A percentile compares a stretch with the other conserved stretches of the same genome.
These are phyloP conservation scores for Yamadazyma pseudoaaseri DNA, from an alignment of 1,139 yeast genomes.

Conservation along the genomic window DNA sequence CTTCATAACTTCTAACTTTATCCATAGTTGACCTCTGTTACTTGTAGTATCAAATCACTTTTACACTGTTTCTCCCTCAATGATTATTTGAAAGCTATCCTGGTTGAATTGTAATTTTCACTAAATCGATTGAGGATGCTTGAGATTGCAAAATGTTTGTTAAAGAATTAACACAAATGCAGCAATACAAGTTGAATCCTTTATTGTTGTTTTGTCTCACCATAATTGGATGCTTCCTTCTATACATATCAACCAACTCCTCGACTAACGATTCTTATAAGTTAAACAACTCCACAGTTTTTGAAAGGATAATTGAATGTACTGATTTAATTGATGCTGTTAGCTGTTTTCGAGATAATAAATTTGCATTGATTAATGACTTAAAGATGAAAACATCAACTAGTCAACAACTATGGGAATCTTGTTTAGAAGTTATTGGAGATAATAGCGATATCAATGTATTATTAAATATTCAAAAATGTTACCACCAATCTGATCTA, in stretches of 20 bases:
- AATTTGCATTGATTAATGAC: constrained; percentile 8
- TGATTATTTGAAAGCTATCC: too few species aligned
- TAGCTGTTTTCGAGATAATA: constrained; percentile 12
- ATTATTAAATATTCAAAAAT: constrained; percentile 22
- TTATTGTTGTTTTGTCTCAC: constrained; percentile 1
- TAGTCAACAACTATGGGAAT: constrained; percentile 9
- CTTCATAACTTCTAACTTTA: too few species aligned
- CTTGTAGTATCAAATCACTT: too few species aligned
- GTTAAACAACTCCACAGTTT: constrained; percentile 6
- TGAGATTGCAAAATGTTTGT: too few species aligned
- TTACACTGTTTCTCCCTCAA: too few species aligned
- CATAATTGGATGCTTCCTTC: background rate
- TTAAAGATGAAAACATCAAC: constrained; percentile 2
- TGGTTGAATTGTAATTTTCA: too few species aligned
- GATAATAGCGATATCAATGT: constrained; percentile 18
- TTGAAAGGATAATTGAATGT: constrained; percentile 17
- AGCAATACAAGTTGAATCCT: constrained; percentile 1
- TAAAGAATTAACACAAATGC: constrained; percentile 2
- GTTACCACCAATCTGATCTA: constrained; percentile 10
- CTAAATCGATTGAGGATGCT: too few species aligned
- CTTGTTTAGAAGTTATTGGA: constrained; percentile 10
- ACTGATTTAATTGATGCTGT: constrained; percentile 16
- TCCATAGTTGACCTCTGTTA: too few species aligned
- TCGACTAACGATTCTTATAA: background rate
- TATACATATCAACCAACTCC: background rate